Evolutionary conservation across 768 basidiomycete genomes (phyloP), one percentile per base, ranked within the genome.

Genomic region (Mycena belliarum): DNA sequence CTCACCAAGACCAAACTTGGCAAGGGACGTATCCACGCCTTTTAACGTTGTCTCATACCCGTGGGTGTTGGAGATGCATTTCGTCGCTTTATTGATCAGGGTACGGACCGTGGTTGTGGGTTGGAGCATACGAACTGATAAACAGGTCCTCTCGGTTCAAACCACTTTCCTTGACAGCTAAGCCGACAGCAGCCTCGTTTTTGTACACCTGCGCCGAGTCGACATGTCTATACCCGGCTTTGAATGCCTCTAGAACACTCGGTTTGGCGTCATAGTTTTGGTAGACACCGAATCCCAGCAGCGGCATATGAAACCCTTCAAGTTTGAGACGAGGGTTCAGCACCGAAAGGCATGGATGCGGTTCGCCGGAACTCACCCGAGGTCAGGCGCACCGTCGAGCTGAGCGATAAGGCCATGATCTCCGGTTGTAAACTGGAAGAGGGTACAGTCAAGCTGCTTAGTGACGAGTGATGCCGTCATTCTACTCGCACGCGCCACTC

Each of bases 131-230:
- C 51, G 26, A 89, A 35, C 90, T 91, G 65, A 92, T 80, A 71
- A 91, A 92, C 32, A 90, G 61, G 14, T 88, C 81, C n/a, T 74
- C 73, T 58, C 89, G 75, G 1, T 74, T 62, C 11, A 91, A 52
- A 3, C 80, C 82, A 46, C 81, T 84, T 52, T 83, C 83, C 56
- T 74, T 73, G 23, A 88, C 68, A 2, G 86, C 86, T 25, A 80
- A 76, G 1, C 83, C 86, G 15, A 89, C 87, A 10, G 75, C 75
- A 4, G 76, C 77, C 67, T 90, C 87, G 59, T 89, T 89, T 55
- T 72, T 74, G 68, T 91, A 92, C 33, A 76, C 73, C 60, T 87
- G 86, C 1, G 91, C 91, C 1, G 87, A 82, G 69, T 92, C 91
- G 41, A 91, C 73, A 55, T 89, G 91, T 85, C 80, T 76, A 66